Evolutionary conservation across 495 filamentous ascomycete species (phyloP), one percentile per base, ranked within the genome.

Genomic region (Lasiosphaeria ovina): DNA sequence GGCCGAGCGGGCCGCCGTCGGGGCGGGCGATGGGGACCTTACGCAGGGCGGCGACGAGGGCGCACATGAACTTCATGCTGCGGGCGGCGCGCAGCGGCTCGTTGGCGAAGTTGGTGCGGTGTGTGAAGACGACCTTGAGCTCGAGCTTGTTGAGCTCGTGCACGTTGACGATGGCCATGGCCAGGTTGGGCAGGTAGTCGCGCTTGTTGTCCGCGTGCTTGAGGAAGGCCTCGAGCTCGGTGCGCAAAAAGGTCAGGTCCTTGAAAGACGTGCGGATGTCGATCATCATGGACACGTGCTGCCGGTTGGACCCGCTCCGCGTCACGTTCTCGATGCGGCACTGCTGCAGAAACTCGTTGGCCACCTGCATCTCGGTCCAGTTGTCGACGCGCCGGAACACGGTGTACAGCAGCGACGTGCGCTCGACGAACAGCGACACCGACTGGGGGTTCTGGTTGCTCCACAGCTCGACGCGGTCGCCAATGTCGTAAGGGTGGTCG

Each of bases 1-100:
- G 79, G 31, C 87, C 87, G 0, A 85, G 63, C 32, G 74, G 79
- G 11, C 79, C 81, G 36, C 74, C 84, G 34, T 85, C 87, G 54
- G 89, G 87, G 35, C 74, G 80, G 58, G 85, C 83, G 62, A 93
- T 88, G 3, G 85, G 86, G 17, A 93, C 77, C 72, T 85, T 87
- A 64, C 86, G 82, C 11, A 91, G 72, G 24, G 89, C 85, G 7
- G 87, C 73, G 24, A 93, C 82, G 14, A 93, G 72, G 6, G 90
- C 90, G 69, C 87, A 91, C 83, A 92, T 89, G 75, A 94, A 90
- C 71, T 89, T 92, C 62, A 85, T 89, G 54, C 88, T 82, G 34
- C 90, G 83, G 17, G 86, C 77, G 12, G 85, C 79, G 40, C 89
- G 82, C 36, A 93, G 77, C 32, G 81, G 79, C 69, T 92, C 90